Percentiles rank a stretch among this genome's conserved stretches.
phyloP scores from a whole-genome alignment of 2,329 filamentous ascomycete species.

The Stagonosporopsis tanaceti region DNA sequence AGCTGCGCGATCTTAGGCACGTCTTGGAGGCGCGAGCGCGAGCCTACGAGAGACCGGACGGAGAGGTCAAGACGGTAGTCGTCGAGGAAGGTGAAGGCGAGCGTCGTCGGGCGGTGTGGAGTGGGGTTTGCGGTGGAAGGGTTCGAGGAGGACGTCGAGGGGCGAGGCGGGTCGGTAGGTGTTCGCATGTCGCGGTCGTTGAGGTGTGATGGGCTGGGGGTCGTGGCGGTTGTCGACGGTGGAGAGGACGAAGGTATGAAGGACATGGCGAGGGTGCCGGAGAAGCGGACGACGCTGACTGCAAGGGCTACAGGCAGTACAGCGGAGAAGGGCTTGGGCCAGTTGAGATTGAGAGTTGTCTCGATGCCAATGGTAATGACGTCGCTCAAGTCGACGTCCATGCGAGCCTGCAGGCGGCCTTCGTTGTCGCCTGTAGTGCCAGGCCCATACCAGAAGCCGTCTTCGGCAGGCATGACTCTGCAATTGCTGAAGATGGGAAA shows the following conservation, averaged over 20 bases:
- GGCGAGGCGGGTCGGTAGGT: slow-evolving; percentile 49
- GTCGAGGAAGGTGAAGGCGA: slow-evolving; percentile 93
- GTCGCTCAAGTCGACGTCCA: slow-evolving; percentile 97
- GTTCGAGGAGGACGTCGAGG: slow-evolving; percentile 27
- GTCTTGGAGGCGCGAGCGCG: slow-evolving; percentile 80
- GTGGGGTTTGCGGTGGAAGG: slow-evolving; percentile 14
- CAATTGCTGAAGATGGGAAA: slow-evolving; percentile 99
- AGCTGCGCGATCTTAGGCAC: slow-evolving; percentile 89
- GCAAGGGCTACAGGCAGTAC: slow-evolving; percentile 90
- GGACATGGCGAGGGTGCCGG: slow-evolving; percentile 90
- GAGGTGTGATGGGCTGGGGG: slow-evolving; percentile 48
- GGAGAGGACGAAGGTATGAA: slow-evolving; percentile 75
- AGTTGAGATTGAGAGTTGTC: slow-evolving; percentile 93
- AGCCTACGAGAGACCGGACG: slow-evolving; percentile 80
- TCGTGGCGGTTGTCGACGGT: slow-evolving; percentile 41
- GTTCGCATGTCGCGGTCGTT: slow-evolving; percentile 25
- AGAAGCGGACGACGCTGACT: slow-evolving; percentile 92
- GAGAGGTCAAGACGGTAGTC: slow-evolving; percentile 87
- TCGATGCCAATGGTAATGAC: slow-evolving; percentile 94
- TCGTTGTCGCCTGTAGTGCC: slow-evolving; percentile 65
- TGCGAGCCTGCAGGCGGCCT: slow-evolving; percentile 84
- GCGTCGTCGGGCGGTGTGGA: slow-evolving; percentile 72
- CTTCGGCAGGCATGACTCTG: slow-evolving; percentile 89
- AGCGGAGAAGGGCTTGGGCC: slow-evolving; percentile 87
- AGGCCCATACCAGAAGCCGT: slow-evolving; percentile 63